These are phyloP conservation scores for Neurospora africana DNA, from an alignment of 495 filamentous ascomycete genomes.

Conservation along the genomic window DNA sequence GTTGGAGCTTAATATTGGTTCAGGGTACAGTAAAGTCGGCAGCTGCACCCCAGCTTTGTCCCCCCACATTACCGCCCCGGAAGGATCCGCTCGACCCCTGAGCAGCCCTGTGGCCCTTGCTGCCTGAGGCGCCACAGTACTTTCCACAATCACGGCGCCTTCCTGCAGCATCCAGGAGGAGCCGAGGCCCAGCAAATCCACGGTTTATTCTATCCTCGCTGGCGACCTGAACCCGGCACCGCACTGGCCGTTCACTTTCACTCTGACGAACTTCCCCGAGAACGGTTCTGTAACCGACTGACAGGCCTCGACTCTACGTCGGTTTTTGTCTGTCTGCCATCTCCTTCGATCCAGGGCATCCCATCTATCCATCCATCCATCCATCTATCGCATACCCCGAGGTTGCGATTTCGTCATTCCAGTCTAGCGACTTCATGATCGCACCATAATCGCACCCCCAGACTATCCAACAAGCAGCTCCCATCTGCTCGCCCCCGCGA, in stretches of 20 bases:
- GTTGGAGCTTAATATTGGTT: not conserved
- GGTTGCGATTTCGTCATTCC: not conserved
- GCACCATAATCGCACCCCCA: not conserved
- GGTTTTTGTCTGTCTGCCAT: not conserved
- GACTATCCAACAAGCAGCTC: not conserved
- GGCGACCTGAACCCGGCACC: not conserved
- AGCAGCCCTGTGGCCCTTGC: not conserved
- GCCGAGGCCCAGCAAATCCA: not conserved
- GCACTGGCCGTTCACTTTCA: not conserved
- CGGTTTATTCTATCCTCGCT: not conserved
- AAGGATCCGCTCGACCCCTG: not conserved
- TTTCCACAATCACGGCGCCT: not conserved
- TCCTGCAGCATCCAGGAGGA: not conserved
- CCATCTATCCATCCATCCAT: not conserved
- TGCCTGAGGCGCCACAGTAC: not conserved
- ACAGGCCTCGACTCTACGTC: not conserved
- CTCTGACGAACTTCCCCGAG: not conserved
- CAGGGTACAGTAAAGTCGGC: not conserved
- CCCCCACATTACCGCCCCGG: not conserved
- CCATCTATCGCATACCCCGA: not conserved
- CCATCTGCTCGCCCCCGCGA: not conserved
- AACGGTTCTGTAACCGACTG: not conserved
- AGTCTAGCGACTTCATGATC: not conserved
- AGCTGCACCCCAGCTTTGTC: not conserved
- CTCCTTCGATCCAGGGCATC: not conserved